phyloP scores from a whole-genome alignment of 2,329 filamentous ascomycete species.

The Rutstroemia sp. region DNA sequence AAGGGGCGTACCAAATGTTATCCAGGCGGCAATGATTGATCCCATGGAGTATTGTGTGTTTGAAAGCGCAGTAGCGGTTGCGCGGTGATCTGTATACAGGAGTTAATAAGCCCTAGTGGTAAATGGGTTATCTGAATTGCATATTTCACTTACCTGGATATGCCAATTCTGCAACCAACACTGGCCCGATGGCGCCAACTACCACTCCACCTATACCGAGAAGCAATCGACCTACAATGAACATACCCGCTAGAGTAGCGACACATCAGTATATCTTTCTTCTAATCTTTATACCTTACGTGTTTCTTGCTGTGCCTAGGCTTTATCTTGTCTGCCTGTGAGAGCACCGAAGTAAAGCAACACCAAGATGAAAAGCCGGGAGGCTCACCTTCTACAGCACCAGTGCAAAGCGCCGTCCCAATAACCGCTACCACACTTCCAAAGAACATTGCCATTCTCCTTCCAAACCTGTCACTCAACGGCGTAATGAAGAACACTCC shows the following conservation, averaged over 20 bases:
- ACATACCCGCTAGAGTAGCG: constrained; percentile 4
- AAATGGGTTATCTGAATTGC: not conserved
- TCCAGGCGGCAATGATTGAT: constrained; percentile 34
- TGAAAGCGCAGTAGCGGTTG: constrained; percentile 30
- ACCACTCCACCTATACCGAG: constrained; percentile 10
- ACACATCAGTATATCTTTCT: not conserved
- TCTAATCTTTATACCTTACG: not conserved
- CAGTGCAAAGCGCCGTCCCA: constrained; percentile 6
- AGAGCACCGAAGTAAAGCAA: not conserved
- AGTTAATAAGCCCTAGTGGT: not conserved
- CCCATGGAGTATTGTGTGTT: constrained; percentile 31
- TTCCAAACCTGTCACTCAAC: constrained; percentile 4
- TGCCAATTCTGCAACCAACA: constrained; percentile 9
- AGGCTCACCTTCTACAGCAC: constrained; percentile 1
- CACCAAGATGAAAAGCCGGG: not conserved
- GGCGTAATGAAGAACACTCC: constrained; percentile 16
- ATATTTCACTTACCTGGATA: constrained; percentile 5
- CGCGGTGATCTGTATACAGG: constrained; percentile 21
- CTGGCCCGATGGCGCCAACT: constrained; percentile 13
- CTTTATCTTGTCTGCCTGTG: no score
- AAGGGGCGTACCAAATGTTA: constrained; percentile 28
- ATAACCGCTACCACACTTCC: constrained; percentile 6
- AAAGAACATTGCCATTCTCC: constrained; percentile 6
- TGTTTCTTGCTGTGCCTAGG: not conserved
- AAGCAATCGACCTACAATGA: constrained; percentile 5